A percentile compares a stretch with the other conserved stretches of the same genome.
Conservation (phyloP, 2,329 filamentous ascomycete species). For the Ustulina deusta region DNA sequence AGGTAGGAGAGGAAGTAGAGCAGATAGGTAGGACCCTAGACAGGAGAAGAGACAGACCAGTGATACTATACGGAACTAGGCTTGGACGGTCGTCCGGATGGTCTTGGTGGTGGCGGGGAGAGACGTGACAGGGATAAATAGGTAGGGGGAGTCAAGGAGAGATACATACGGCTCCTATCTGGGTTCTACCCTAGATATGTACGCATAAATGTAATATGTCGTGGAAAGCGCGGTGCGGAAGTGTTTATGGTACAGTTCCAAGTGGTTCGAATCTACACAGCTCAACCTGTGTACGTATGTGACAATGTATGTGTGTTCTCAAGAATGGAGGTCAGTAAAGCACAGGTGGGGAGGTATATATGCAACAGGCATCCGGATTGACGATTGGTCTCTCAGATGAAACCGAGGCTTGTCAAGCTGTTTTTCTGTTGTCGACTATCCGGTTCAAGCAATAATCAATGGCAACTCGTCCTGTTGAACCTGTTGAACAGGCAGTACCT, state of each 20-base stretch:
- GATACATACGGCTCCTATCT: not conserved
- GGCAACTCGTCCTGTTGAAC: not conserved
- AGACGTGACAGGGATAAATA: slow-evolving; percentile 3
- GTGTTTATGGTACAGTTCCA: not conserved
- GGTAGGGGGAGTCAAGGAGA: slow-evolving; percentile 6
- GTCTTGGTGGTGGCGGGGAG: slow-evolving; percentile 3
- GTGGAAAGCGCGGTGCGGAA: not conserved
- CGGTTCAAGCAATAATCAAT: not conserved
- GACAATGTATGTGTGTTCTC: not conserved
- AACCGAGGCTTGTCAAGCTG: slow-evolving; percentile 26
- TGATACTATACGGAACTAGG: not conserved
- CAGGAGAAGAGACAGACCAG: not conserved
- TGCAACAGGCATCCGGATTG: not conserved
- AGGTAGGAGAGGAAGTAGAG: not conserved
- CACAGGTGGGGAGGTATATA: not conserved
- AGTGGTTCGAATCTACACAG: not conserved
- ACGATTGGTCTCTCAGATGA: slow-evolving; percentile 15
- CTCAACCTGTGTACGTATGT: not conserved
- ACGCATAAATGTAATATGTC: not conserved
- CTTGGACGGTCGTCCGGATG: not conserved
- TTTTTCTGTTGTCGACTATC: not conserved
- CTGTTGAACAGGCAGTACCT: not conserved
- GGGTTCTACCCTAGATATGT: not conserved
- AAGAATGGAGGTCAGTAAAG: not conserved
- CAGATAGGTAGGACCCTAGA: not conserved